phyloP scores from a whole-genome alignment of 202 grass and related monocot species.

The Schoenoplectus triqueter region DNA sequence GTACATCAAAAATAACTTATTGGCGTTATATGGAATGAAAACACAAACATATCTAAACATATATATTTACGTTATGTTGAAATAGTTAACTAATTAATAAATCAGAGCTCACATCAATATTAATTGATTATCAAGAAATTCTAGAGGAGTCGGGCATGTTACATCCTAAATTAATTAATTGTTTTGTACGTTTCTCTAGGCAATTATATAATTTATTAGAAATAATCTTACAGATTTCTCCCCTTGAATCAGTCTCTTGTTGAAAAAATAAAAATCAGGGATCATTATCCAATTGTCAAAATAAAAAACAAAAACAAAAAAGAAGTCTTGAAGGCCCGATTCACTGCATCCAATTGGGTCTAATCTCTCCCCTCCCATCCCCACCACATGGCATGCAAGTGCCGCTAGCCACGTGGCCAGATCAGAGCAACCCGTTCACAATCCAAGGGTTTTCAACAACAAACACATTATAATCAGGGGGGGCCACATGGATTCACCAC shows the following conservation, averaged over 20 bases:
- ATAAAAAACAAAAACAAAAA: not conserved
- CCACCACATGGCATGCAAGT: conserved; percentile 37
- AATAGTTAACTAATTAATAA: conserved; percentile 7
- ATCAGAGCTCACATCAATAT: conserved; percentile 30
- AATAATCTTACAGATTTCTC: not conserved
- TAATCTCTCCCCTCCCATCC: conserved; percentile 8
- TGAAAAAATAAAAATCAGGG: conserved; percentile 6
- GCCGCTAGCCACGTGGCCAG: not conserved
- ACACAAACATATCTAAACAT: not conserved
- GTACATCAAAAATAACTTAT: not conserved
- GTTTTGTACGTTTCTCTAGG: not conserved
- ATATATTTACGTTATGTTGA: conserved; percentile 11
- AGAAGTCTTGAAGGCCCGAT: conserved; percentile 23
- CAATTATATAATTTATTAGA: conserved; percentile 15
- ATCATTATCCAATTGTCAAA: conserved; percentile 36
- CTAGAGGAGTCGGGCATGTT: conserved; percentile 24
- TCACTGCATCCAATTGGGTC: conserved; percentile 31
- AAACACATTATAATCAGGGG: conserved; percentile 24
- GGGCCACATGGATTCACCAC: conserved; percentile 29
- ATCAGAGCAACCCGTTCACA: not conserved
- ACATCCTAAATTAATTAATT: conserved; percentile 17
- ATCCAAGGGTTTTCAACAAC: conserved; percentile 10
- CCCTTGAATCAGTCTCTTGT: conserved; percentile 21
- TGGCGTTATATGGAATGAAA: not conserved
- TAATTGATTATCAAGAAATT: conserved; percentile 25